Base-by-base conservation (phyloP, 768 basidiomycete species). In the Lepiota brunneoincarnata region DNA sequence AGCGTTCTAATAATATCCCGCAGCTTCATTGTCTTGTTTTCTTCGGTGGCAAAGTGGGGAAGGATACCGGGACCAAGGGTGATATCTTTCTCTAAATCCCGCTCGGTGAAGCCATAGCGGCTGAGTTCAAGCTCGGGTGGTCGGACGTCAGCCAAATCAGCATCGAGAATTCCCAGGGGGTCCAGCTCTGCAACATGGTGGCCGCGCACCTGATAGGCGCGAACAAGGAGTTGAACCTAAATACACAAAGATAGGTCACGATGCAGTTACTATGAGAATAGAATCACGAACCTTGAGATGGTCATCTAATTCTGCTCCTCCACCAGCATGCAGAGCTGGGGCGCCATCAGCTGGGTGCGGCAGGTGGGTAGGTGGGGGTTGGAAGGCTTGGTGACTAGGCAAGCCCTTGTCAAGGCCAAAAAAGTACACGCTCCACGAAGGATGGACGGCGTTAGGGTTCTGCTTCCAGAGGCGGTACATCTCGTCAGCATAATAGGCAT, bases 131-230 rank as follows among this genome's bases (percentile, higher is more conserved):
- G 84, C 68, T 99, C 97, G 1, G 92, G 87, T 2, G 95, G 95
- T 6, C 79, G 75, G 12, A 82, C 73, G 51, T 87, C 79, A 31
- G 82, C 86, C 39, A 98, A 82, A 69, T 98, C 96, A 36, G 93
- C 81, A 61, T 93, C 87, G 48, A 91, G 80, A 63, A 99, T 94
- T 14, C 94, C 94, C 15, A 99, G 82, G 28, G 97, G 97, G 67
- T 99, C 97, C 49, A 99, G 79, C 59, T 97, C 90, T 34, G 96
- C 97, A 54, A 94, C 79, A 63, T 98, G 94, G 64, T 99, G 97
- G 14, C 97, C 97, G 56, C 96, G 91, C 15, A 99, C 97, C 84
- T 99, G 97, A 73, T 97, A 99, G 2, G 97, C 97, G 53, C 97
- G 89, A 49, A 98, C 93, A 53, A 99, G 86, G 24, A 98, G 81